Conservation (phyloP, 1,139 yeast genomes). For the Nakaseomyces kungkrabaensis region DNA sequence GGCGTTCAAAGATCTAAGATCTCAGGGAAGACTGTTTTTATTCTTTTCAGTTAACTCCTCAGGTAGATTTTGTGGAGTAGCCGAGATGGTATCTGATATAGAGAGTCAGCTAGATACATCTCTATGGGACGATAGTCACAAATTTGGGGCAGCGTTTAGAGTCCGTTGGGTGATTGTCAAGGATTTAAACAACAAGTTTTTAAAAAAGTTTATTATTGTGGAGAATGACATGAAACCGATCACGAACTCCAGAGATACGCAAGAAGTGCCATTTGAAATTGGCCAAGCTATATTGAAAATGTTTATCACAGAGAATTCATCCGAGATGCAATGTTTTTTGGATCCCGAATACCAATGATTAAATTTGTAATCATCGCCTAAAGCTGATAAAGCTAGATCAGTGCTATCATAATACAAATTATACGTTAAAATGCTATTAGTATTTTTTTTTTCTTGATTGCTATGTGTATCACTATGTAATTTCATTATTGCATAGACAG, state of each 20-base stretch:
- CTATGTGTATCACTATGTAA: neutral
- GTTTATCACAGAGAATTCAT: conserved; percentile 23
- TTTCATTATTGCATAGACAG: neutral
- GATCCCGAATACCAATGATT: conserved; percentile 4
- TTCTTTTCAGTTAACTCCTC: conserved; percentile 53
- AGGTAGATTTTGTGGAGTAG: conserved; percentile 55
- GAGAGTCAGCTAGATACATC: conserved; percentile 33
- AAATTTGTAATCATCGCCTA: no score
- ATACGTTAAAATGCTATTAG: neutral
- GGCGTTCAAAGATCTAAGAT: conserved; percentile 27
- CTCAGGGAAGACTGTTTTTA: conserved; percentile 32
- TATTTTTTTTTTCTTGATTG: neutral
- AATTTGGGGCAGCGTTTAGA: conserved; percentile 45
- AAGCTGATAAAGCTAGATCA: no score
- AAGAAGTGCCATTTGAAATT: conserved; percentile 35
- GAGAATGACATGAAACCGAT: conserved; percentile 44
- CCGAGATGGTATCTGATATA: conserved; percentile 40
- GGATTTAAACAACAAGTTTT: conserved; percentile 40
- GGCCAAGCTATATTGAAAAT: conserved; percentile 43
- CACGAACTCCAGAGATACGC: conserved; percentile 53
- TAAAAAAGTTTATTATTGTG: conserved; percentile 38
- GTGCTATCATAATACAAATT: no score
- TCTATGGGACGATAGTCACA: conserved; percentile 42
- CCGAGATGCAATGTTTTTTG: conserved; percentile 11
- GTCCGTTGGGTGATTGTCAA: conserved; percentile 44